Base-by-base conservation (phyloP, 2,329 filamentous ascomycete genomes). In the Scedosporium aurantiacum region DNA sequence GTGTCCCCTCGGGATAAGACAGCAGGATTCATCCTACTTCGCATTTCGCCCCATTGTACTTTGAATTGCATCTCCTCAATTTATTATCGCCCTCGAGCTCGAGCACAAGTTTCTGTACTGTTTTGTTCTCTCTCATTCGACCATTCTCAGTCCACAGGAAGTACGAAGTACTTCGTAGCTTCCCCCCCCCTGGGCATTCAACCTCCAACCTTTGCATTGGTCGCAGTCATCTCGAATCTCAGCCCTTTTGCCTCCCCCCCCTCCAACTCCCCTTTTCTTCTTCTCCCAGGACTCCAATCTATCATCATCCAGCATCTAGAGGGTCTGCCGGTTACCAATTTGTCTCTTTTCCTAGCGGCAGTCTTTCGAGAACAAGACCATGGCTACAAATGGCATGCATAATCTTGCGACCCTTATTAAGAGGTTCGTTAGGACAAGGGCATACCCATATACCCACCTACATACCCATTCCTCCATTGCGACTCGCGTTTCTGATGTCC, bases 351-450 rank as follows among this genome's bases (percentile, higher is more conserved):
- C n/a, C 8, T 47, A n/a, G 43, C n/a, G n/a, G 21, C 8, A 47
- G 43, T 47, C 21, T 23, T 47, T 4, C 43, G 21, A 23, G 21
- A 47, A 47, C 50, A 23, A 27, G 25, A 75, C 63, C 65, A 92
- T 92, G 88, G 84, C 87, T 66, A 78, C 85, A 65, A 89, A 83
- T 76, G 90, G 91, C 70, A 97, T 97, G 91, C 87, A 97, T 77
- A 97, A 96, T 73, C 79, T 99, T 65, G 95, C 91, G 41, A 99
- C 94, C 61, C 84, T 99, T 70, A 97, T 99, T 79, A 99, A 99
- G 83, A 86, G 94, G 94, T 97, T 83, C 69, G 84, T 76, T 47
- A 63, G 56, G 18, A 23, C 21, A 16, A 10, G 8, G 43, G 12
- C 10, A 6, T 21, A 32, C 55, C 18, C 7, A 54, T 27, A n/a